phyloP scores from a whole-genome alignment of 2,329 filamentous ascomycete species.

The Trichoderma gracile region DNA sequence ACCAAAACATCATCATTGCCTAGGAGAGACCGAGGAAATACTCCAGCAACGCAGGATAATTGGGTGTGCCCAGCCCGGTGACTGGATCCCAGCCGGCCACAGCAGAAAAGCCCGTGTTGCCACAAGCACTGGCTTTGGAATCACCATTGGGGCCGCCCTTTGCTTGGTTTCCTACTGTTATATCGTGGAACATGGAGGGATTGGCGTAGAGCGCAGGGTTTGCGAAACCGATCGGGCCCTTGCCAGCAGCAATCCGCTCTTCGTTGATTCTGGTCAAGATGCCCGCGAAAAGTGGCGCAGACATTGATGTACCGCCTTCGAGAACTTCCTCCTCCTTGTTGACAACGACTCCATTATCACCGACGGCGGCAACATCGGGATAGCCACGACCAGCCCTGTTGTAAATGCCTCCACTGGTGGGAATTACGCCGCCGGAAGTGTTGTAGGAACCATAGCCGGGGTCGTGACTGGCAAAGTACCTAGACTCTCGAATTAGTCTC shows the following conservation, averaged over 20 bases:
- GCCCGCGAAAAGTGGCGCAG: conserved; percentile 39
- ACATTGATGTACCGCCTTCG: conserved; percentile 52
- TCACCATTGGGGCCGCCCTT: conserved; percentile 26
- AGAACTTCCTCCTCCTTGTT: conserved; percentile 45
- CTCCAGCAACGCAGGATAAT: conserved; percentile 38
- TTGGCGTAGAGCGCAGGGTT: conserved; percentile 38
- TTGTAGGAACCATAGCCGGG: conserved; percentile 28
- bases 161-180: conserved; percentile 28
- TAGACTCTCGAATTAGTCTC: not conserved
- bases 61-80: conserved; percentile 29
- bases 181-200: conserved; percentile 27
- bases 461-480: conserved; percentile 27
- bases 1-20: not conserved
- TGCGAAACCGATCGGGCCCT: conserved; percentile 37
- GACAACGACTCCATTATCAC: conserved; percentile 47
- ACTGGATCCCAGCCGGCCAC: conserved; percentile 30
- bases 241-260: conserved; percentile 35
- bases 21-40: conserved; percentile 40
- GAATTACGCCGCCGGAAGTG: conserved; percentile 27
- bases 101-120: conserved; percentile 29
- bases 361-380: conserved; percentile 51
- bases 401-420: conserved; percentile 37
- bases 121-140: conserved; percentile 26
- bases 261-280: conserved; percentile 40
- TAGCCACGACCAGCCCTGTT: conserved; percentile 50